Conservation (phyloP, 2,329 filamentous ascomycete species). For the Calonectria multiphialidica region DNA sequence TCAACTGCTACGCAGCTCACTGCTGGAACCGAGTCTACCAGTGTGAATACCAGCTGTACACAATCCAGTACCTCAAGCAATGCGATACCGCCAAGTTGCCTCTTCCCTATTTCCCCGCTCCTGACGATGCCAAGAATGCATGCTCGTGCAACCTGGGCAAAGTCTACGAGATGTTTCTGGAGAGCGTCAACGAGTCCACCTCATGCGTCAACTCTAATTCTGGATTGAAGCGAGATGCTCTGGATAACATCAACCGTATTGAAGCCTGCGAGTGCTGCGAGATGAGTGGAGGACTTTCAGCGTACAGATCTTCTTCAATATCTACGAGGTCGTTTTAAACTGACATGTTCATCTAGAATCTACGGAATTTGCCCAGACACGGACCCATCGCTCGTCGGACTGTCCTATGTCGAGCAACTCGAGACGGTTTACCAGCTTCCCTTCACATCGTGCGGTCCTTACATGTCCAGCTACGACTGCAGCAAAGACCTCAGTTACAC, state of each 20-base stretch:
- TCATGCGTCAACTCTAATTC: conserved; percentile 32
- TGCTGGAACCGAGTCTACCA: conserved; percentile 56
- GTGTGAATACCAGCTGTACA: conserved; percentile 53
- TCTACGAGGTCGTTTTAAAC: neutral
- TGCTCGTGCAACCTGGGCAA: conserved; percentile 53
- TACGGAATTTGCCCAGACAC: conserved; percentile 49
- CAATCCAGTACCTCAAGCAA: conserved; percentile 48
- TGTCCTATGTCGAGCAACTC: conserved; percentile 29
- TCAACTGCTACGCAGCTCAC: conserved; percentile 51
- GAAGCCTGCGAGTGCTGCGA: conserved; percentile 50
- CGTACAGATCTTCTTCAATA: conserved; percentile 35
- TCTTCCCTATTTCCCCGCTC: conserved; percentile 54
- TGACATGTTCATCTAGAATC: conserved; percentile 37
- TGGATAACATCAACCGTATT: conserved; percentile 33
- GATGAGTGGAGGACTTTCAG: conserved; percentile 50
- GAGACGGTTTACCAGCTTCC: conserved; percentile 27
- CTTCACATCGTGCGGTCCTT: conserved; percentile 29
- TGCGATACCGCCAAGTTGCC: conserved; percentile 46
- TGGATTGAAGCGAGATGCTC: conserved; percentile 35
- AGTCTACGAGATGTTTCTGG: conserved; percentile 38
- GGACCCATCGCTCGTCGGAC: conserved; percentile 36
- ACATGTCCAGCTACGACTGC: conserved; percentile 40
- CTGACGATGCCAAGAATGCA: conserved; percentile 46
- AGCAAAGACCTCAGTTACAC: conserved; percentile 36
- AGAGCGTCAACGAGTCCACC: conserved; percentile 28